phyloP scores from a whole-genome alignment of 169 alveolate genomes.

The Eimeria sp. region DNA sequence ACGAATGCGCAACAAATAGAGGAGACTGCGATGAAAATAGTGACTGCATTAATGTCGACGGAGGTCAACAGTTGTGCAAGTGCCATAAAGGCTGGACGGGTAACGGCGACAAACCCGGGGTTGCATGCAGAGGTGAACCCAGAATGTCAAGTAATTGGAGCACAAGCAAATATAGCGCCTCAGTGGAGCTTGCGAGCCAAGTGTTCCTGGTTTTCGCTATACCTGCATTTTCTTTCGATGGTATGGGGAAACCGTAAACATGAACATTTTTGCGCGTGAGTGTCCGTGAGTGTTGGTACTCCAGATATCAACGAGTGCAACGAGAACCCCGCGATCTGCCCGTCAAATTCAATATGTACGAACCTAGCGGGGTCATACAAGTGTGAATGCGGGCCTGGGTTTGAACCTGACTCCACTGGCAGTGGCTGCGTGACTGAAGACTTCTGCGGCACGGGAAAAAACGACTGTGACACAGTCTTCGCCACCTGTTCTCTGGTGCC shows the following conservation, averaged over 20 bases:
- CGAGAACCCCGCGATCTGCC: constrained; percentile 69
- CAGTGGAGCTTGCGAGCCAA: background rate
- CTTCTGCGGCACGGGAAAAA: constrained; percentile 74
- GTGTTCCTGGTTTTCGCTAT: background rate
- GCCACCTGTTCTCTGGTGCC: constrained; percentile 80
- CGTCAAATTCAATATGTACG: constrained; percentile 71
- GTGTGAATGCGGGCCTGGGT: constrained; percentile 83
- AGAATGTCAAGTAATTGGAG: background rate
- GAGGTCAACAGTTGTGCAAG: constrained; percentile 58
- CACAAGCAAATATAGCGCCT: background rate
- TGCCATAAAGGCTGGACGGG: constrained; percentile 80
- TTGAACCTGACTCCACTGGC: constrained; percentile 54
- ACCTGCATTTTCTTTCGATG: background rate
- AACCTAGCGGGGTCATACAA: constrained; percentile 81
- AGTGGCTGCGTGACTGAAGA: constrained; percentile 59
- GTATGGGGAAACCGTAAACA: no score
- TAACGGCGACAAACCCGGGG: constrained; percentile 78
- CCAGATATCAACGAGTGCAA: constrained; percentile 83
- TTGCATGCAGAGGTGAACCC: constrained; percentile 75
- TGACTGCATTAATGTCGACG: constrained; percentile 79
- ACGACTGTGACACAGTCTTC: constrained; percentile 61
- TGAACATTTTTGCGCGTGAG: background rate
- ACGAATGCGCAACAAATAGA: constrained; percentile 73
- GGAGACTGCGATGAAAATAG: constrained; percentile 74
- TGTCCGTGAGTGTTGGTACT: background rate